A percentile compares a stretch with the other conserved stretches of the same genome.
Evolutionary conservation across 805 yeast species (phyloP).

Genomic region (Zygoascus flipseniorum): DNA sequence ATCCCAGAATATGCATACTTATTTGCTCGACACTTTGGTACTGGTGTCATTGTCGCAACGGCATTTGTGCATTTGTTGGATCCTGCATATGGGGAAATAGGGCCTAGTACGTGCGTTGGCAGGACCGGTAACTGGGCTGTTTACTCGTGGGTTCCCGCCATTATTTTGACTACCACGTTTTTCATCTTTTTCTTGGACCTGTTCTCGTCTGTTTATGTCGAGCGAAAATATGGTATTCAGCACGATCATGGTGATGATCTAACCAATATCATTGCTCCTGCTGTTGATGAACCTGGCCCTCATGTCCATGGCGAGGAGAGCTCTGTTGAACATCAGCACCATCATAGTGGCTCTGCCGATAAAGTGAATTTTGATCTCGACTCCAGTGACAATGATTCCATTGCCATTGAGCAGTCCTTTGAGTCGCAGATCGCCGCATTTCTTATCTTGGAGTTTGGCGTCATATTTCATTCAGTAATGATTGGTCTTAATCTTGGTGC

Average conservation of each 20-base stretch:
- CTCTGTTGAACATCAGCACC: slow-evolving; percentile 18
- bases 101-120: slow-evolving; percentile 33
- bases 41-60: slow-evolving; percentile 72
- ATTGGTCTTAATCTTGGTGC: slow-evolving; percentile 63
- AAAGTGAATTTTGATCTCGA: neutral
- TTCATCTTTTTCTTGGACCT: slow-evolving; percentile 42
- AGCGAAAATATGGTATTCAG: slow-evolving; percentile 27
- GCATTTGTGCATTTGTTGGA: slow-evolving; percentile 60
- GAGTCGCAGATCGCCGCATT: slow-evolving; percentile 36
- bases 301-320: slow-evolving; percentile 22
- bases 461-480: slow-evolving; percentile 66
- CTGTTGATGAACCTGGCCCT: slow-evolving; percentile 5
- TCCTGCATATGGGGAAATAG: slow-evolving; percentile 30
- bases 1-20: slow-evolving; percentile 27
- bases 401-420: slow-evolving; percentile 13
- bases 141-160: slow-evolving; percentile 52
- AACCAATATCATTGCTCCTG: slow-evolving; percentile 10
- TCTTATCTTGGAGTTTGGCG: slow-evolving; percentile 60
- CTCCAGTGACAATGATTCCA: slow-evolving; percentile 8
- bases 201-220: slow-evolving; percentile 37
- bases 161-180: slow-evolving; percentile 40
- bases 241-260: slow-evolving; percentile 22
- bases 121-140: slow-evolving; percentile 38
- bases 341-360: neutral
- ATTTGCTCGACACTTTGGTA: slow-evolving; percentile 46